These are phyloP conservation scores for Brassica incana DNA, from an alignment of 345 rosid species.

Conservation along the genomic window DNA sequence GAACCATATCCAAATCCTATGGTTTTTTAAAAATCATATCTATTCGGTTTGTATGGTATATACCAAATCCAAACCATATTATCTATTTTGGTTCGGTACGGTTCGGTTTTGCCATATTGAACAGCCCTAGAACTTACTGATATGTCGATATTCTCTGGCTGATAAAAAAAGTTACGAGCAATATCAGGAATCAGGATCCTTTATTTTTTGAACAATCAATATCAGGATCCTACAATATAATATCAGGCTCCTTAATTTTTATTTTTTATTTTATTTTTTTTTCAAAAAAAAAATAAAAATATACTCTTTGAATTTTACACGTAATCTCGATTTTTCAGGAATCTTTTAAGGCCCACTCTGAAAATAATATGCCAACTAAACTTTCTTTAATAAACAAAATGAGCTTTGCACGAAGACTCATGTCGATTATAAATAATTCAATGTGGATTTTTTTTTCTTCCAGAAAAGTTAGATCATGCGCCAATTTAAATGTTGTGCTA, in stretches of 20 bases:
- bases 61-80: no score
- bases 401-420: background rate
- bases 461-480: background rate
- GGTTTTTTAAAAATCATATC: no score
- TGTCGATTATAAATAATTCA: background rate
- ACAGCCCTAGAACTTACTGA: background rate
- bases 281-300: background rate
- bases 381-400: slow-evolving; percentile 28
- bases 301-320: slow-evolving; percentile 20
- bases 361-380: slow-evolving; percentile 37
- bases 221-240: background rate
- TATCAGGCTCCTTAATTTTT: no score
- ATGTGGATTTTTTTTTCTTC: background rate
- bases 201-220: no score
- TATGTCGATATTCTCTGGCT: background rate
- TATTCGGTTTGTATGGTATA: no score
- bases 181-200: background rate
- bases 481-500: background rate
- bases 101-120: no score
- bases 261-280: no score
- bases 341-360: slow-evolving; percentile 33
- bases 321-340: slow-evolving; percentile 26
- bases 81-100: no score
- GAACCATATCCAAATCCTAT: no score
- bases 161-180: background rate